Base-by-base conservation (phyloP, 345 rosid genomes). In the Stellera chamaejasme region DNA sequence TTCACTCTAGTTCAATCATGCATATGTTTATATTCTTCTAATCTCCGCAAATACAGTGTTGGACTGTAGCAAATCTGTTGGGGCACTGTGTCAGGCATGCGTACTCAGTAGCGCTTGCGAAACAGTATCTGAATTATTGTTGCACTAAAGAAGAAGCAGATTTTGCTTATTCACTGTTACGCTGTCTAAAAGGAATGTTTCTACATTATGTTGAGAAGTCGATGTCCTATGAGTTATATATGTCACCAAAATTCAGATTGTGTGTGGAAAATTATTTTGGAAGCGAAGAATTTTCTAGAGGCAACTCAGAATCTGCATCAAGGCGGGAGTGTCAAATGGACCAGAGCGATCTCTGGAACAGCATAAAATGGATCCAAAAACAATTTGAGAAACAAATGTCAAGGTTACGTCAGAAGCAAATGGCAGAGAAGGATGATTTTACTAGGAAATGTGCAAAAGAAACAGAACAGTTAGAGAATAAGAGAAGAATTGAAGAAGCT, bases 11-110 rank as follows among this genome's bases (percentile, higher is more conserved):
- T 32, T 32, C 9, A 32, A 32, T 32, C 10, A 36, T 43, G 42
- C 42, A 11, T 44, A 11, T 50, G 47, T 26, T 14, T 45, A 55
- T 16, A 50, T 27, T 27, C 16, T 39, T 32, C 28, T 44, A 52
- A 10, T 32, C 52, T 60, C 25, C 63, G 39, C 47, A 50, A 47
- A 67, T 74, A 61, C 77, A 93, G 99, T 83, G 85, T 69, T 87
- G 99, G 97, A 84, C 69, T 63, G 84, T 88, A 64, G 88, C 87
- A 57, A 77, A 84, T 67, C 59, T 85, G 77, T 62, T 69, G 70
- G 80, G 79, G 80, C 67, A 78, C 62, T 81, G 82, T 69, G 67
- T 83, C 61, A 62, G 69, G 67, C 83, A 62, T 68, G 77, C 66
- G 65, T 83, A 77, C 69, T 84, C 96, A 15, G 68, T 93, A 69